These are phyloP conservation scores for Triticum urartu DNA, from an alignment of 176 grass and related monocot genomes.

Conservation along the genomic window DNA sequence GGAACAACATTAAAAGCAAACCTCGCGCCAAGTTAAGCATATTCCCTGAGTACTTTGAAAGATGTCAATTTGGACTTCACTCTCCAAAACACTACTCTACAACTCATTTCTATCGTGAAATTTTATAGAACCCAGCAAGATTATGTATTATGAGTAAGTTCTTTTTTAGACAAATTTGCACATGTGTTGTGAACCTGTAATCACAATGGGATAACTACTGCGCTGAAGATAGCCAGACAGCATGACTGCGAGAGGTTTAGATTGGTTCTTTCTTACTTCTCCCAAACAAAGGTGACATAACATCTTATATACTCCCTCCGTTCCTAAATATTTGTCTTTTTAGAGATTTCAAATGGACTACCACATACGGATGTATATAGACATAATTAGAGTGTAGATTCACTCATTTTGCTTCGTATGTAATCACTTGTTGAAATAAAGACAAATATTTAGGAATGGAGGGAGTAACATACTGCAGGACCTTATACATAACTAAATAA, in stretches of 20 bases:
- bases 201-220: not conserved
- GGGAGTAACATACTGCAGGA: not conserved
- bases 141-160: not conserved
- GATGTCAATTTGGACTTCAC: not conserved
- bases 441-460: too few species aligned
- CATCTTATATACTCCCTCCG: not conserved
- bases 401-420: too few species aligned
- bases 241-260: not conserved
- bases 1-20: not conserved
- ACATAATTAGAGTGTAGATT: too few species aligned
- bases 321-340: too few species aligned
- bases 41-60: not conserved
- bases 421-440: too few species aligned
- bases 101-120: not conserved
- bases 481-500: not conserved
- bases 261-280: not conserved
- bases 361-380: too few species aligned
- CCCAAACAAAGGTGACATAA: not conserved
- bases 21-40: not conserved
- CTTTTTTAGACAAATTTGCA: not conserved
- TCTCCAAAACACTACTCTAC: not conserved
- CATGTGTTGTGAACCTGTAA: not conserved
- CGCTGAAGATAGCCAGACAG: not conserved
- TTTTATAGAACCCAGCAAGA: not conserved
- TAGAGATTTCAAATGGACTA: too few species aligned